Evolutionary conservation across 495 filamentous ascomycete species (phyloP).

Genomic region (Tuber borchii): DNA sequence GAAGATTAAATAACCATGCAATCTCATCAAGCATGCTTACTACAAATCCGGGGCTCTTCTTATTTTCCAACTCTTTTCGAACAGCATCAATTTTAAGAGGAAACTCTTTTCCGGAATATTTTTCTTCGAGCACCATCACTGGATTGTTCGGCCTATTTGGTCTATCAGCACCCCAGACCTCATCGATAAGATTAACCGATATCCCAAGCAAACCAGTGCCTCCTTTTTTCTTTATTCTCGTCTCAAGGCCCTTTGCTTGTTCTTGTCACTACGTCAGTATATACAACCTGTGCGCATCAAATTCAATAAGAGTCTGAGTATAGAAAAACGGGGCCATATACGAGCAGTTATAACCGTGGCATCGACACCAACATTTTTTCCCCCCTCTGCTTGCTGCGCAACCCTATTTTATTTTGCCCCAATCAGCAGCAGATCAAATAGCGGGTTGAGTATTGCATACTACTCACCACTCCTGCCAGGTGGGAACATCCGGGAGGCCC

Average conservation of each 20-base stretch:
- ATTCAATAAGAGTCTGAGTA: slow-evolving; percentile 10
- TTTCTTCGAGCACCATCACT: slow-evolving; percentile 59
- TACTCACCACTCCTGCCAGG: slow-evolving; percentile 89
- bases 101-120: slow-evolving; percentile 77
- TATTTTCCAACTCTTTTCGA: slow-evolving; percentile 85
- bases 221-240: slow-evolving; percentile 81
- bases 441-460: slow-evolving; percentile 1
- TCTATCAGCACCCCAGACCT: slow-evolving; percentile 70
- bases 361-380: slow-evolving; percentile 86
- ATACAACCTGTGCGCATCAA: neutral
- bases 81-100: slow-evolving; percentile 79
- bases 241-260: slow-evolving; percentile 76
- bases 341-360: slow-evolving; percentile 77
- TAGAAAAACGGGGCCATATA: slow-evolving; percentile 39
- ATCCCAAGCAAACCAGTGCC: slow-evolving; percentile 68
- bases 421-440: slow-evolving; percentile 6
- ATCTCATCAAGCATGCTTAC: slow-evolving; percentile 96
- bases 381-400: slow-evolving; percentile 71
- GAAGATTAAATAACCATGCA: slow-evolving; percentile 94
- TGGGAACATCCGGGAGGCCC: slow-evolving; percentile 85
- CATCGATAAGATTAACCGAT: slow-evolving; percentile 74
- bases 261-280: slow-evolving; percentile 17
- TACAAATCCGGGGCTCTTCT: slow-evolving; percentile 79
- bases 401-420: slow-evolving; percentile 48
- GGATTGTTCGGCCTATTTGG: slow-evolving; percentile 70